Conservation (phyloP, 1,139 yeast genomes). For the Saccharomycopsis hybrid region DNA sequence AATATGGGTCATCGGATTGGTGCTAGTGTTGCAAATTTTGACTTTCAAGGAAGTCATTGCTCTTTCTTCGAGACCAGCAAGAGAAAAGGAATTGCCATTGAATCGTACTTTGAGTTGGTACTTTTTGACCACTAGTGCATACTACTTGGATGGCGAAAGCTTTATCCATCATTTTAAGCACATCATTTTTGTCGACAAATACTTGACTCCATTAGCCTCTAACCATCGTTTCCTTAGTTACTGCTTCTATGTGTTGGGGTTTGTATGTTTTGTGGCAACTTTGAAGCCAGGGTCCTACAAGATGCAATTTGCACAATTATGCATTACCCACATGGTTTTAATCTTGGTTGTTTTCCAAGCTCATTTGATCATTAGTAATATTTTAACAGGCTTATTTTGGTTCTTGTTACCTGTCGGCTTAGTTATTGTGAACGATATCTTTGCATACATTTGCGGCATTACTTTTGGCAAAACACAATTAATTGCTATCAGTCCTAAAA, state of each 20-base stretch:
- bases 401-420: conserved; percentile 84
- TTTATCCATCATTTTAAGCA: conserved; percentile 58
- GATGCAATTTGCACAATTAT: conserved; percentile 90
- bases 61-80: conserved; percentile 77
- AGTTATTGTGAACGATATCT: conserved; percentile 90
- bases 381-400: conserved; percentile 91
- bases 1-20: conserved; percentile 65
- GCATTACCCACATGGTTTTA: conserved; percentile 91
- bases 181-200: conserved; percentile 36
- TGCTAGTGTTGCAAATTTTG: conserved; percentile 67
- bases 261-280: conserved; percentile 83
- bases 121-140: conserved; percentile 70
- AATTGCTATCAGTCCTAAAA: conserved; percentile 91
- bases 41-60: conserved; percentile 89
- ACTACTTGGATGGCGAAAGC: conserved; percentile 83
- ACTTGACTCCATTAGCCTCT: conserved; percentile 38
- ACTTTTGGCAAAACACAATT: conserved; percentile 92
- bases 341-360: conserved; percentile 89
- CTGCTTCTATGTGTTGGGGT: conserved; percentile 79
- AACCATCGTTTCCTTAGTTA: conserved; percentile 86
- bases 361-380: conserved; percentile 84
- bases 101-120: conserved; percentile 90
- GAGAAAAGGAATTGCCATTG: conserved; percentile 76
- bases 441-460: conserved; percentile 95
- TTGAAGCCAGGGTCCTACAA: conserved; percentile 82